These are phyloP conservation scores for Colletotrichum theobromicola DNA, from an alignment of 2,329 filamentous ascomycete genomes.

Conservation along the genomic window DNA sequence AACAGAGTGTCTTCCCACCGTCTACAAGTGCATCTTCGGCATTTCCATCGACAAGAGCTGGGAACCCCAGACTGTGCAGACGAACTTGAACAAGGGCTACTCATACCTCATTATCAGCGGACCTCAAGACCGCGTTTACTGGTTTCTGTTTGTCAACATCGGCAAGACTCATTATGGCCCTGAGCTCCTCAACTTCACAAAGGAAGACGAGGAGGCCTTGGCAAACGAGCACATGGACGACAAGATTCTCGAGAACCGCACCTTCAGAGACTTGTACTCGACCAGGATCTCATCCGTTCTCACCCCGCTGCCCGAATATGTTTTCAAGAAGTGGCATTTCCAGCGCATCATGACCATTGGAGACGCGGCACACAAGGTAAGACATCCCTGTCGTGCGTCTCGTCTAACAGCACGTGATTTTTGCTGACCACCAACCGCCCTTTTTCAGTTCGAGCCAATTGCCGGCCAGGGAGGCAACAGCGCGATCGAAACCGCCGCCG, in stretches of 20 bases:
- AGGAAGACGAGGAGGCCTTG: constrained; percentile 33
- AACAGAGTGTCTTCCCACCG: background rate
- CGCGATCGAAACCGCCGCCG: constrained; percentile 28
- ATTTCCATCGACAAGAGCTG: constrained; percentile 33
- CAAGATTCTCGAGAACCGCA: constrained; percentile 27
- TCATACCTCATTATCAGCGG: constrained; percentile 34
- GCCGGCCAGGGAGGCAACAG: constrained; percentile 31
- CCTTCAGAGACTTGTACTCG: constrained; percentile 34
- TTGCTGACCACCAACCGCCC: background rate
- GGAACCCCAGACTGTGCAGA: constrained; percentile 24
- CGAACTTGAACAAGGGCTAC: constrained; percentile 25
- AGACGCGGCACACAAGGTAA: constrained; percentile 38
- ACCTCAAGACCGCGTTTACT: constrained; percentile 34
- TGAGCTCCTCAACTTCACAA: constrained; percentile 32
- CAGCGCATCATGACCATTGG: constrained; percentile 34
- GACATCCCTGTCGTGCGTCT: background rate
- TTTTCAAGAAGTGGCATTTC: constrained; percentile 38
- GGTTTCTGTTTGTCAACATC: constrained; percentile 36
- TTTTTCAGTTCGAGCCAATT: constrained; percentile 27
- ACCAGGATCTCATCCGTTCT: constrained; percentile 31
- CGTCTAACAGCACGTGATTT: background rate
- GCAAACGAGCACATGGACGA: constrained; percentile 27
- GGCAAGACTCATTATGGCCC: background rate
- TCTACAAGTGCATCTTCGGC: constrained; percentile 42
- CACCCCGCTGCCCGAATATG: constrained; percentile 36